Base-by-base conservation (phyloP, 495 filamentous ascomycete genomes). In the Xylaria bambusicola region DNA sequence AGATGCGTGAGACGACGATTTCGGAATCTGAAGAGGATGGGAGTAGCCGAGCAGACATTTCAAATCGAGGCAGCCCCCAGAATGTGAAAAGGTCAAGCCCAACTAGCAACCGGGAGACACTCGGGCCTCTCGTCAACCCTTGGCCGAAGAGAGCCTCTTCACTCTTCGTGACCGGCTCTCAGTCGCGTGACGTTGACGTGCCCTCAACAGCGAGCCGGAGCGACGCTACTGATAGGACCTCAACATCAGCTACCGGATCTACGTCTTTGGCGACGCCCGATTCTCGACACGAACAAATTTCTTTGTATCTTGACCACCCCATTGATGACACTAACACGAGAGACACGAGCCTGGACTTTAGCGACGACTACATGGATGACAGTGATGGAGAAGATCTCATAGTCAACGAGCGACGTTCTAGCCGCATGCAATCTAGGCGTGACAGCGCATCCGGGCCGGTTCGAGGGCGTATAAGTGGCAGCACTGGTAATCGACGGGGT, bases 1-100 rank as follows among this genome's bases (percentile, higher is more conserved):
- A 84, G 27, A 89, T 95, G 79, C 85, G 86, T 0, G 85, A 90
- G 54, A 85, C 86, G 54, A 82, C 87, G 49, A 86, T 90, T 58
- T 74, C 84, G 23, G 85, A 89, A 62, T 71, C 75, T 18, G 74
- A 78, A 31, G 76, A 73, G 40, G 68, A 74, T 6, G 48, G 61
- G 38, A 54, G 36, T 45, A 62, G 29, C 13, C 60, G 50, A 26
- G 51, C 20, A 42, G 55, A 18, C 41, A 18, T 4, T 20, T 35
- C 60, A 3, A 51, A 46, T 12, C 29, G 26, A 0, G 46, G 29
- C 6, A 42, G 26, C 18, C 33, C 51, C 7, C 61, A 60, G 18
- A 48, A 52, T 21, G 9, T 57, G 13, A 59, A 62, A 41, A 63
- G 57, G 20, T 21, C 57, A 27, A 52, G 33, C 5, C 20, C 13